Percentiles rank a stretch among this genome's conserved stretches.
These are phyloP conservation scores for Cymbopogon citratus DNA, from an alignment of 176 grass and related monocot species.

Conservation along the genomic window DNA sequence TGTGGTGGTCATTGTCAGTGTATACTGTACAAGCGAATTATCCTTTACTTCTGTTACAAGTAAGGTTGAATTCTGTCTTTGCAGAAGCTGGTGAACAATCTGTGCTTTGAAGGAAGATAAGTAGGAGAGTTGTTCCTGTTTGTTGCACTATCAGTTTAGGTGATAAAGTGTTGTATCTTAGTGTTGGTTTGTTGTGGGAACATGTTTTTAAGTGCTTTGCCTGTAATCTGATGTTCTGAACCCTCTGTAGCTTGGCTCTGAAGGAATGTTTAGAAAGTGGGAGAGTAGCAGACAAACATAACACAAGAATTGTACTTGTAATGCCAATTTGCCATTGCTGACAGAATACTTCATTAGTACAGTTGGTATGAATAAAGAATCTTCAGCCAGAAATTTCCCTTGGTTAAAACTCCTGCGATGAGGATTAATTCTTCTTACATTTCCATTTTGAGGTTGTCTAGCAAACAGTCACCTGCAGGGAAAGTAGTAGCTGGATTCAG, in stretches of 20 bases:
- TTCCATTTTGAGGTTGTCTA: conserved; percentile 67
- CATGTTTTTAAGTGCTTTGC: background rate
- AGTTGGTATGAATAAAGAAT: conserved; percentile 45
- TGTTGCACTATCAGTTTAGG: conserved; percentile 9
- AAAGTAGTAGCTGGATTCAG: conserved; percentile 24
- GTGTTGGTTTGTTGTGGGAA: conserved; percentile 6
- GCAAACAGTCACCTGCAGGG: conserved; percentile 44
- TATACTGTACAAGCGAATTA: background rate
- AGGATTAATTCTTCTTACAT: conserved; percentile 33
- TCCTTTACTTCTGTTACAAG: conserved; percentile 32
- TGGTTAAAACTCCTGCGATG: conserved; percentile 25
- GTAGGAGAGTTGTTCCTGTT: conserved; percentile 3
- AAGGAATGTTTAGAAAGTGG: background rate
- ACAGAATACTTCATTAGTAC: conserved; percentile 41
- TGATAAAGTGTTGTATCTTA: conserved; percentile 12
- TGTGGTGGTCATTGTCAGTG: background rate
- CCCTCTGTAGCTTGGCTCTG: conserved; percentile 3
- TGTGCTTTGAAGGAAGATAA: conserved; percentile 43
- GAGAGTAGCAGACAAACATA: conserved; percentile 11
- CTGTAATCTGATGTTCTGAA: conserved; percentile 30
- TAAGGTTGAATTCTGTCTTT: conserved; percentile 41
- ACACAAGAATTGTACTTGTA: conserved; percentile 29
- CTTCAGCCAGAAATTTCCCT: conserved; percentile 19
- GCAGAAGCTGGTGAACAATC: conserved; percentile 81
- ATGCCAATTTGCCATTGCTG: conserved; percentile 35